phyloP scores from a whole-genome alignment of 345 rosid species.

The Turritis glabra region DNA sequence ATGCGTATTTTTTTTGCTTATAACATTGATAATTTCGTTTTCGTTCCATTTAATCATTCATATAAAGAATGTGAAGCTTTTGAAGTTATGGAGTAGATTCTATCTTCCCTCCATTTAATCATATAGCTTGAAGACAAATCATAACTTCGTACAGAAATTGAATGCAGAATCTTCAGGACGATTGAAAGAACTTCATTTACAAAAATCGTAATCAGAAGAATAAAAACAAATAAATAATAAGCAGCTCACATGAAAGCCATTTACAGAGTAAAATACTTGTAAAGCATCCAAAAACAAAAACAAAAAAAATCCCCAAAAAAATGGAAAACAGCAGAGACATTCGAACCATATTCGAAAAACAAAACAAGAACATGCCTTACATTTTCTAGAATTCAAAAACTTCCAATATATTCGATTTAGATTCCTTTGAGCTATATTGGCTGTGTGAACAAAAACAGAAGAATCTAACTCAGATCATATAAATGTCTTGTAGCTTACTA shows the following conservation, averaged over 20 bases:
- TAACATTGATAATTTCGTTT: too few species aligned
- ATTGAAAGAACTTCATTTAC: background rate
- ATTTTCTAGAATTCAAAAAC: background rate
- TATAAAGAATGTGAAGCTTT: background rate
- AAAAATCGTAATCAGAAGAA: background rate
- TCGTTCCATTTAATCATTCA: background rate
- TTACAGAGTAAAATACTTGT: constrained; percentile 1
- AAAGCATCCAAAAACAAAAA: background rate
- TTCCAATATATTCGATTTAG: constrained; percentile 12
- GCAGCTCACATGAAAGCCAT: constrained; percentile 33
- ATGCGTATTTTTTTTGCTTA: too few species aligned
- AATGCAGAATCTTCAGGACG: constrained; percentile 33
- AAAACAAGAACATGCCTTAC: constrained; percentile 16
- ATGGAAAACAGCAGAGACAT: constrained; percentile 16
- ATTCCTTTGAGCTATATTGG: background rate
- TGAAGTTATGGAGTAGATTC: background rate
- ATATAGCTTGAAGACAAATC: constrained; percentile 26
- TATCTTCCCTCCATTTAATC: constrained; percentile 20
- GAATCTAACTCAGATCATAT: constrained; percentile 8
- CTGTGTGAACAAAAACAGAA: background rate
- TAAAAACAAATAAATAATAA: constrained; percentile 2
- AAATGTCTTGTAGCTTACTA: constrained; percentile 29
- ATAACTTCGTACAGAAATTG: constrained; percentile 29
- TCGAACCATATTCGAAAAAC: constrained; percentile 13
- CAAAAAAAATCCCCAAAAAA: background rate